phyloP scores from a whole-genome alignment of 305 asterid species.

The Fraxinus dipetala region DNA sequence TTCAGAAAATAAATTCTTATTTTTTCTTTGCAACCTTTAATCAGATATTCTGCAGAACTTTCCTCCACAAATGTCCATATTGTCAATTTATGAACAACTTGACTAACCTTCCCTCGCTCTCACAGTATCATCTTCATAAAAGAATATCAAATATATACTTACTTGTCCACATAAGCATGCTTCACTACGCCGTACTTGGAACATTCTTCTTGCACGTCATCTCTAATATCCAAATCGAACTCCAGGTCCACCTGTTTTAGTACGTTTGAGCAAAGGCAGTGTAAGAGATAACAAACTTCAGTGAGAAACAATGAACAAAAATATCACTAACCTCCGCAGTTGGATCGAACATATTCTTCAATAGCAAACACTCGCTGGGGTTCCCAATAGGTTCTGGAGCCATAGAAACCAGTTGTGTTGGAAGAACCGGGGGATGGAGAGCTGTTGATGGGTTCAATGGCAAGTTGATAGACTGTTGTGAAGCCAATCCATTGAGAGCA shows the following conservation, averaged over 20 bases:
- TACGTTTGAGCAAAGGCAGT: neutral
- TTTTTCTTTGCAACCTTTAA: neutral
- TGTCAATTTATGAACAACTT: neutral
- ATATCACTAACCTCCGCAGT: conserved; percentile 63
- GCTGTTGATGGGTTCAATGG: conserved; percentile 59
- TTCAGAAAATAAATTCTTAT: neutral
- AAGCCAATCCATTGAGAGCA: conserved; percentile 61
- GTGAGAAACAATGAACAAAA: neutral
- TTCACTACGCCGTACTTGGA: conserved; percentile 86
- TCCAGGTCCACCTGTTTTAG: conserved; percentile 68
- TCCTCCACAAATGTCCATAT: neutral
- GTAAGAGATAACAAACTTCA: neutral
- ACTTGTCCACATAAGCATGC: conserved; percentile 90
- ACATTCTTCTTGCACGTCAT: conserved; percentile 88
- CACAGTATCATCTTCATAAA: neutral
- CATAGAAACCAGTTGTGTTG: conserved; percentile 54
- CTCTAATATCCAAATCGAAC: conserved; percentile 85
- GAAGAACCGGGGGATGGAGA: conserved; percentile 46
- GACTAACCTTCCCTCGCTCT: neutral
- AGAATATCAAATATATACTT: conserved; percentile 23
- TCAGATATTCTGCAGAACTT: neutral
- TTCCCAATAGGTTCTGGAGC: conserved; percentile 83
- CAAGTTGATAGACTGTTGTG: conserved; percentile 57
- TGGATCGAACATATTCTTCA: conserved; percentile 98
- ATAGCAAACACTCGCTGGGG: conserved; percentile 86